phyloP scores from a whole-genome alignment of 768 basidiomycete species.

The Mycena rosella region DNA sequence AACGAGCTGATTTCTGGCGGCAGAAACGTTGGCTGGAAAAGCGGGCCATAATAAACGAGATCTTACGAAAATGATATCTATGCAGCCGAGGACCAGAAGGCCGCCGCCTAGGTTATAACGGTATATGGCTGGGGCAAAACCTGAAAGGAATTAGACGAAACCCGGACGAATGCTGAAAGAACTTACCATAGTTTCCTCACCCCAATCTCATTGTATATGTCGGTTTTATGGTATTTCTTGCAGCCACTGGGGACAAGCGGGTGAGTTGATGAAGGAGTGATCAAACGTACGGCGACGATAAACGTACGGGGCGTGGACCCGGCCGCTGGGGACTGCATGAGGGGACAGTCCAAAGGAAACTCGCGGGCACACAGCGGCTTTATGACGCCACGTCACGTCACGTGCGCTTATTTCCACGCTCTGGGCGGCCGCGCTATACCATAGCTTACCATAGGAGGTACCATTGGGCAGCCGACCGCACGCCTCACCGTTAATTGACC shows the following conservation, averaged over 20 bases:
- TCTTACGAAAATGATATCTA: conserved; percentile 10
- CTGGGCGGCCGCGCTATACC: too few relatives aligned
- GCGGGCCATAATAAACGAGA: neutral
- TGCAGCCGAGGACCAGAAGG: neutral
- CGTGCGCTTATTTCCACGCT: too few relatives aligned
- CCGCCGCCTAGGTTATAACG: conserved; percentile 8
- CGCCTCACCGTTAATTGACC: too few relatives aligned
- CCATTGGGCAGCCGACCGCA: too few relatives aligned
- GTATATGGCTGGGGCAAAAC: conserved; percentile 6
- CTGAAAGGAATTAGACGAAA: neutral
- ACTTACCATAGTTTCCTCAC: neutral
- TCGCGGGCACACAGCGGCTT: too few relatives aligned
- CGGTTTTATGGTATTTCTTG: neutral
- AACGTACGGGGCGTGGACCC: neutral
- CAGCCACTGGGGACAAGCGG: neutral
- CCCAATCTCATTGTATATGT: neutral
- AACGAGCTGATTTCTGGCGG: conserved; percentile 19
- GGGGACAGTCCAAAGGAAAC: neutral
- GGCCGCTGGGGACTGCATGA: conserved; percentile 6
- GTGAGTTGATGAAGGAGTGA: neutral
- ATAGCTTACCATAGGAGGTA: too few relatives aligned
- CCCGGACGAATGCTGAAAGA: neutral
- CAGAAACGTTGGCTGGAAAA: too few relatives aligned
- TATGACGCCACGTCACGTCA: too few relatives aligned
- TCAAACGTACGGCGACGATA: neutral